Conservation (phyloP, 2,329 filamentous ascomycete species). For the Sphaerulina vaccinii region DNA sequence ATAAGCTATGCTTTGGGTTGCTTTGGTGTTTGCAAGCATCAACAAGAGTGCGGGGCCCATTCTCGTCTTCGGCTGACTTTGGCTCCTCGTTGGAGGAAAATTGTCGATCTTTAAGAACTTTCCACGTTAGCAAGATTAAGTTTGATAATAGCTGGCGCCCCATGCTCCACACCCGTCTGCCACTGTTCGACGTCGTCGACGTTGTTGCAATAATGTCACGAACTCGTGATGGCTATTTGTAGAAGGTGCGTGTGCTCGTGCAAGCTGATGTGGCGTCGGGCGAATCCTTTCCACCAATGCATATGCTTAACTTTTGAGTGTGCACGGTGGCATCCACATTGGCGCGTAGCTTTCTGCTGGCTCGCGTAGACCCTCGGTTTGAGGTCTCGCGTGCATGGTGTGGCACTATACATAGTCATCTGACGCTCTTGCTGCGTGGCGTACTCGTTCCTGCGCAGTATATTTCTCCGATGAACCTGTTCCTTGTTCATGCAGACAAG, state of each 20-base stretch:
- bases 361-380: too few relatives aligned
- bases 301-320: neutral
- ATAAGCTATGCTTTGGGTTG: constrained; percentile 3
- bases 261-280: neutral
- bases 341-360: neutral
- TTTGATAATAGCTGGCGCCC: neutral
- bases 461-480: too few relatives aligned
- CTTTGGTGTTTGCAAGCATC: neutral
- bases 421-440: too few relatives aligned
- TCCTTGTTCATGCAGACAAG: too few relatives aligned
- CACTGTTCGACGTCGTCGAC: neutral
- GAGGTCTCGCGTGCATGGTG: too few relatives aligned
- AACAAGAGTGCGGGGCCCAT: constrained; percentile 1
- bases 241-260: neutral
- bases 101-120: constrained; percentile 1
- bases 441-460: too few relatives aligned
- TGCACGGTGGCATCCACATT: neutral
- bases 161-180: neutral
- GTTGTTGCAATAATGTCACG: neutral
- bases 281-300: constrained; percentile 10
- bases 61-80: neutral
- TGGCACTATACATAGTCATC: too few relatives aligned
- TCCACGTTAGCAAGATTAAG: neutral
- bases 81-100: constrained; percentile 12
- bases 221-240: neutral